phyloP scores from a whole-genome alignment of 495 filamentous ascomycete genomes.

The Lophium mytilinum region DNA sequence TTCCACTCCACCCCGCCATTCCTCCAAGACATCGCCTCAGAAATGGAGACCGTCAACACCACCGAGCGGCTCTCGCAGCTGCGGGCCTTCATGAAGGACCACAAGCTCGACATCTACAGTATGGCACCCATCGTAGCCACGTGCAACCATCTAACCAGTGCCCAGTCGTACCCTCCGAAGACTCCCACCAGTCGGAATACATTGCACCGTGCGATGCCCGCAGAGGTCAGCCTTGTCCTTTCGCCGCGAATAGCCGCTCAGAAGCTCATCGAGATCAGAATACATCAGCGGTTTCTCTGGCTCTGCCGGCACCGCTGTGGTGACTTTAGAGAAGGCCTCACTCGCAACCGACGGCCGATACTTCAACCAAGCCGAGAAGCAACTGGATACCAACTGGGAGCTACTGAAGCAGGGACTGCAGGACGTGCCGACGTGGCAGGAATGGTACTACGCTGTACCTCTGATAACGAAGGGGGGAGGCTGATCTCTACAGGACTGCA shows the following conservation, averaged over 20 bases:
- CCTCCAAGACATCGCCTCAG: slow-evolving; percentile 35
- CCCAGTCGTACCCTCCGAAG: slow-evolving; percentile 90
- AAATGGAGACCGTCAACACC: slow-evolving; percentile 83
- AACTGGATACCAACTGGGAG: slow-evolving; percentile 87
- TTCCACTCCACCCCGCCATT: slow-evolving; percentile 23
- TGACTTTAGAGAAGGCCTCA: slow-evolving; percentile 79
- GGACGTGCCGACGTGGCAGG: slow-evolving; percentile 94
- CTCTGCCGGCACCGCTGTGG: slow-evolving; percentile 85
- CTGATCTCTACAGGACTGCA: slow-evolving; percentile 47
- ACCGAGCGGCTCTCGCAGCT: slow-evolving; percentile 66
- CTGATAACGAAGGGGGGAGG: background rate
- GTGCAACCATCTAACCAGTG: slow-evolving; percentile 5
- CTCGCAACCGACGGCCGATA: slow-evolving; percentile 95
- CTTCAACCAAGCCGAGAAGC: slow-evolving; percentile 92
- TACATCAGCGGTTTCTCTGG: slow-evolving; percentile 94
- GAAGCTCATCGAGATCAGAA: slow-evolving; percentile 38
- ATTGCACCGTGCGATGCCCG: slow-evolving; percentile 90
- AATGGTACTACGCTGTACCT: slow-evolving; percentile 56
- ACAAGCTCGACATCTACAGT: slow-evolving; percentile 92
- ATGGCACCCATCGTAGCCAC: slow-evolving; percentile 30
- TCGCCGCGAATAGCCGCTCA: background rate
- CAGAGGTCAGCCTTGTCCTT: slow-evolving; percentile 49
- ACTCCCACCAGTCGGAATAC: slow-evolving; percentile 96
- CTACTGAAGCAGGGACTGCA: slow-evolving; percentile 88
- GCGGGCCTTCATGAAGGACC: slow-evolving; percentile 78